Evolutionary conservation across 23 red algal genomes (phyloP), one percentile per base, ranked within the genome.

Genomic region (Gracilaria domingensis): DNA sequence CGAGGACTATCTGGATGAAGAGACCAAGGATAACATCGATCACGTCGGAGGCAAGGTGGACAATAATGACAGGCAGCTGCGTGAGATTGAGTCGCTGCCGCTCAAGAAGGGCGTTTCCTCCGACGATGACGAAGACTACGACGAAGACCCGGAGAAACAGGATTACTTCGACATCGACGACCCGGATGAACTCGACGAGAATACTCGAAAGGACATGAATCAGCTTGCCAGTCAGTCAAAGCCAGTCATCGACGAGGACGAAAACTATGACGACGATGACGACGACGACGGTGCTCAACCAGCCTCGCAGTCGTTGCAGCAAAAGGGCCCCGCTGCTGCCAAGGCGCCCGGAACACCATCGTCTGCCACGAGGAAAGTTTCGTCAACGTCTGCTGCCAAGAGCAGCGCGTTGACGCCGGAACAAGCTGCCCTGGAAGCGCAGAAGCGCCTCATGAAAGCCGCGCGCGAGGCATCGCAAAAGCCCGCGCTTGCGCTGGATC

Each of bases 1-100:
- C 24, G 96, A 93, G 50, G 96, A 98, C 57, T 98, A 98, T 50
- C 49, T 98, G 79, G 87, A 92, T 25, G 86, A 88, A 12, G 96
- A 98, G 54, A 92, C 96, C 20, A 98, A 95, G 81, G 87, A 94
- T 29, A 80, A 88, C 47, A 79, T 98, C 44, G 83, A 88, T 42
- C 57, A 95, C 40, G 82, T 98, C 6, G 92, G 82, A 12, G 57
- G 72, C 48, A 79, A 88, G 42, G 76, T 95, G 14, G 92, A 80
- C 20, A 54, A 79, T 14, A 90, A 90, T 49, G 76, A 90, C 75
- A 47, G 54, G 45, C 66, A 90, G 36, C 55, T 90, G 73, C 55
- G 57, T 16, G 87, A 90, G 59, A 90, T 90, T 80, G 74, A 80
- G 38, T 70, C 87, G 11, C 55, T 90, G 32, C 87, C 87, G 28